Evolutionary conservation across 345 rosid genomes (phyloP).

Genomic region (Cardamine chenopodiifolia): DNA sequence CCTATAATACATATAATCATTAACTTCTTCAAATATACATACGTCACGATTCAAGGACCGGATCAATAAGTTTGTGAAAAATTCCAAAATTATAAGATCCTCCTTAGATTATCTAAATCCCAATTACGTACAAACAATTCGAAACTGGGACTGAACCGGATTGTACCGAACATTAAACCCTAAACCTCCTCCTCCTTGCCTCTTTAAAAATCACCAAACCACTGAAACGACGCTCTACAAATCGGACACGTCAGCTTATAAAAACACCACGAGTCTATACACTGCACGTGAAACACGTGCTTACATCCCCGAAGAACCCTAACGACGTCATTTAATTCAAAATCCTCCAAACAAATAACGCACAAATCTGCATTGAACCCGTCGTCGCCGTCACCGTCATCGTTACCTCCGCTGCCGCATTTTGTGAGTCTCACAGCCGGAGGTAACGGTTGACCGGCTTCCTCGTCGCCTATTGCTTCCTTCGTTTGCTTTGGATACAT

Average conservation of each 20-base stretch:
- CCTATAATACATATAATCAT: background rate
- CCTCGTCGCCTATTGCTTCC: conserved; percentile 37
- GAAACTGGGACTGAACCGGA: conserved; percentile 26
- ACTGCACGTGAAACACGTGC: conserved; percentile 42
- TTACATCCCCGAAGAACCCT: conserved; percentile 38
- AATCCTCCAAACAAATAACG: conserved; percentile 41
- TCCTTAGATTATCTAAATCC: background rate
- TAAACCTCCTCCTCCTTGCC: background rate
- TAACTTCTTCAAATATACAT: background rate
- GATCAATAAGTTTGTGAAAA: background rate
- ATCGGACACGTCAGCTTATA: conserved; percentile 44
- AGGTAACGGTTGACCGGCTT: conserved; percentile 35
- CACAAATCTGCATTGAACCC: conserved; percentile 18
- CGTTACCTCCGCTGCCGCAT: conserved; percentile 3
- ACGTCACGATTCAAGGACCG: conserved; percentile 7
- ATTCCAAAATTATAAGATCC: background rate
- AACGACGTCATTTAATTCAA: conserved; percentile 32
- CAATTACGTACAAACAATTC: background rate
- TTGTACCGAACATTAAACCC: conserved; percentile 28
- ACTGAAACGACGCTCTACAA: conserved; percentile 42
- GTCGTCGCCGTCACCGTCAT: background rate
- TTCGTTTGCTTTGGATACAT: conserved; percentile 35
- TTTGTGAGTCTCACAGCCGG: conserved; percentile 29
- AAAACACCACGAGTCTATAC: conserved; percentile 46
- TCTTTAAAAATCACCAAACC: conserved; percentile 34